Evolutionary conservation across 1,284 basidiomycete species (phyloP), one percentile per base, ranked within the genome.

Genomic region (Ustilago trichophora): DNA sequence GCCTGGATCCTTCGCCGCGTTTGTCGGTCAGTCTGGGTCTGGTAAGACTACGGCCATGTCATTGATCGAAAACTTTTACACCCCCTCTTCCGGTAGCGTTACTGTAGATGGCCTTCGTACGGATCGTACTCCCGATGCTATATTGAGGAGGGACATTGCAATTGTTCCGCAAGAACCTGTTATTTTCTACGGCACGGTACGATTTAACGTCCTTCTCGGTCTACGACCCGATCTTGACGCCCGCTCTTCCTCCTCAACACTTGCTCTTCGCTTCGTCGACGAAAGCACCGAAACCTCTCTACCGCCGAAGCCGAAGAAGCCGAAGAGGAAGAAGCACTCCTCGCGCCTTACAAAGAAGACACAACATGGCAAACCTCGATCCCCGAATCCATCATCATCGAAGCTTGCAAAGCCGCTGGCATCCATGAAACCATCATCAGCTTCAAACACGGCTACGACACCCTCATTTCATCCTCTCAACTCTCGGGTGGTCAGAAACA

Each of bases 21-120:
- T 78, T 24, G 95, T 95, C 31, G 78, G 78, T 6, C 56, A 75
- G 16, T 75, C 72, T 3, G 78, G 78, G 3, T 75, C 71, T 15
- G 78, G 77, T 16, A 78, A 79, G 60, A 75, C 67, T 13, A 77
- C 78, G 3, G 67, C 76, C 36, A 75, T 84, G 37, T 78, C 82
- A 8, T 54, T 84, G n/a, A 69, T 84, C 18, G 77, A 80, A 27
- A 78, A 83, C 12, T 84, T 84, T 53, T 84, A 84, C 72, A 82
- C 94, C 74, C 88, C 92, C 4, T 81, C 89, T 26, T 85, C 85
- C 22, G 92, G 92, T 69, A 46, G 84, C 16, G 84, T 94, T 45
- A 85, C 96, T 3, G 75, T 82, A 33, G 93, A 97, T 72, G 91
- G 88, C 24, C 85, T 90, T 84, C 91, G 92, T 90, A 98, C 95